A percentile compares a stretch with the other conserved stretches of the same genome.
phyloP scores from a whole-genome alignment of 139 green algal species.

The Dunaliella primolecta region DNA sequence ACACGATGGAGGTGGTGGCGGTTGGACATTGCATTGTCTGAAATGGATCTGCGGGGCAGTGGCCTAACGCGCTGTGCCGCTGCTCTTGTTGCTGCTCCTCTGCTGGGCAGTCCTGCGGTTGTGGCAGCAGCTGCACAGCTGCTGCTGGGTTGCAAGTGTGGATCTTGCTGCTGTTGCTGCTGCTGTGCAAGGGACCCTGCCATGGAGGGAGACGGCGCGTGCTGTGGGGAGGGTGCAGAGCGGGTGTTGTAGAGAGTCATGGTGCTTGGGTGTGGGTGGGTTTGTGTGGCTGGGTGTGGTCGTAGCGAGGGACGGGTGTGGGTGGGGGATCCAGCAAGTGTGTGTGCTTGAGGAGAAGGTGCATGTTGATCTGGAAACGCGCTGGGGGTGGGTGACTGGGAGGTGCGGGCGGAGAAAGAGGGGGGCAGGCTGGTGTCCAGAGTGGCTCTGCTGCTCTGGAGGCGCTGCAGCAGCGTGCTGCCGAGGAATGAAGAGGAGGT shows the following conservation, averaged over 20 bases:
- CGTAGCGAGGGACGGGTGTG: background rate
- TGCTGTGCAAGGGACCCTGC: background rate
- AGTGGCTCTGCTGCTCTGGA: background rate
- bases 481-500: too few species aligned
- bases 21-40: too few species aligned
- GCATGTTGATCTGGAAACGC: background rate
- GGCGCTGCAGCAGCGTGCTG: background rate
- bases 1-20: too few species aligned
- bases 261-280: background rate
- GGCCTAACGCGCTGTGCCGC: too few species aligned
- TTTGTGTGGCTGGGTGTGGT: background rate
- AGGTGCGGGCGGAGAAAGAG: too few species aligned
- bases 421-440: too few species aligned
- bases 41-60: too few species aligned
- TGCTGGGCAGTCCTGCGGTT: background rate
- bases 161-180: background rate
- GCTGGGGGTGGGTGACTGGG: background rate
- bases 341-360: background rate
- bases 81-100: too few species aligned
- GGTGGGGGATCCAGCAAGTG: background rate
- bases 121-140: background rate
- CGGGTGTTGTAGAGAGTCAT: background rate
- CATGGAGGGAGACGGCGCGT: background rate
- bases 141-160: background rate
- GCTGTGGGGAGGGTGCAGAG: background rate